These are phyloP conservation scores for Sanghuangporus sanghuang DNA, from an alignment of 1,284 basidiomycete genomes.

Conservation along the genomic window DNA sequence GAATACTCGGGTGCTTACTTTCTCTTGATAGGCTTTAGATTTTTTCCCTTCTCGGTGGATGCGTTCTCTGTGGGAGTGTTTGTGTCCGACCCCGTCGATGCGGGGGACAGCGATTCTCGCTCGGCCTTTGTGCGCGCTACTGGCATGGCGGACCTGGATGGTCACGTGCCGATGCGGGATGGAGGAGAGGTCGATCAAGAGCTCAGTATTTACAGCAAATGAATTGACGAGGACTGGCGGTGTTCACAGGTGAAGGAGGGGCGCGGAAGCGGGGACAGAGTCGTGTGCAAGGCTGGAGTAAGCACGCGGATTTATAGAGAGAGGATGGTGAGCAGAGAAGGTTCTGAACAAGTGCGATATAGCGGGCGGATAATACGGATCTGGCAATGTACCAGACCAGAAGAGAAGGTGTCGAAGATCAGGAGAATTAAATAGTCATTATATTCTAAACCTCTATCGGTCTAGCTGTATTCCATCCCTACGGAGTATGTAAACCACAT, in stretches of 20 bases:
- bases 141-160: constrained; percentile 45
- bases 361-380: background rate
- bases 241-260: constrained; percentile 11
- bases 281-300: constrained; percentile 10
- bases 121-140: constrained; percentile 63
- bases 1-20: constrained; percentile 54
- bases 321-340: background rate
- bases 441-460: background rate
- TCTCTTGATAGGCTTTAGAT: constrained; percentile 46
- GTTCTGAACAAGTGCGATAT: constrained; percentile 2
- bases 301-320: constrained; percentile 8
- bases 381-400: background rate
- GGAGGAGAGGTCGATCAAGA: constrained; percentile 21
- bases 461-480: background rate
- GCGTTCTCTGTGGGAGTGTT: constrained; percentile 37
- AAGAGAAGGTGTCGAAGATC: background rate
- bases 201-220: constrained; percentile 5
- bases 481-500: background rate
- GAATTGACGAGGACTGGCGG: constrained; percentile 14
- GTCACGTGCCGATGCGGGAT: constrained; percentile 18
- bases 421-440: background rate
- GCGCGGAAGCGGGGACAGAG: constrained; percentile 12
- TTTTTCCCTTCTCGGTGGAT: constrained; percentile 50
- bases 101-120: constrained; percentile 34
- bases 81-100: constrained; percentile 58